Percentiles rank a stretch among this genome's conserved stretches.
Conservation (phyloP, 1,284 basidiomycete species). For the Papiliotrema laurentii region DNA sequence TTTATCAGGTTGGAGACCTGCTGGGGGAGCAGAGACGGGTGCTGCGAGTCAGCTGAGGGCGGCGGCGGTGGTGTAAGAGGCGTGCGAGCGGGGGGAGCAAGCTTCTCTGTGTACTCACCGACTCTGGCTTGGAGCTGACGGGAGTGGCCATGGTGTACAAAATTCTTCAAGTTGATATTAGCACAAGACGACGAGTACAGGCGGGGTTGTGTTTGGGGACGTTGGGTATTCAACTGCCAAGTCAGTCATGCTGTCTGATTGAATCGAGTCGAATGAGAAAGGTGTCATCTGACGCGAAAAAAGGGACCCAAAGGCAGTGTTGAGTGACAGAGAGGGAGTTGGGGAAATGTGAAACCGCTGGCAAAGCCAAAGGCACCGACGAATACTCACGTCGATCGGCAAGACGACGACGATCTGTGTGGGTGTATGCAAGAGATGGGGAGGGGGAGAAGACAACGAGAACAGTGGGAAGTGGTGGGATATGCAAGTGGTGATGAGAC, state of each 20-base stretch:
- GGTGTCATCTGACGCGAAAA: background rate
- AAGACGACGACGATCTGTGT: too few relatives aligned
- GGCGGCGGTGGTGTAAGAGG: too few relatives aligned
- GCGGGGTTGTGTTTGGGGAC: background rate
- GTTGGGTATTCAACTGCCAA: background rate
- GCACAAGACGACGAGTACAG: background rate
- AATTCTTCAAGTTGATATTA: background rate
- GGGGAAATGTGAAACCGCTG: background rate
- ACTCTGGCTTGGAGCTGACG: background rate
- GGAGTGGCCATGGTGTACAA: background rate
- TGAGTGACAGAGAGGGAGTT: background rate
- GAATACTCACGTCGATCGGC: background rate
- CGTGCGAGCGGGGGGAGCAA: background rate
- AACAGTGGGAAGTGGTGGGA: background rate
- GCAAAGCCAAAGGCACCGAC: background rate
- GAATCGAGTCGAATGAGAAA: background rate
- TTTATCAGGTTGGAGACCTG: slow-evolving; percentile 25
- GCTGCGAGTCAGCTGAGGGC: slow-evolving; percentile 10
- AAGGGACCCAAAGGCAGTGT: background rate
- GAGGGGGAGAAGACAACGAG: too few relatives aligned
- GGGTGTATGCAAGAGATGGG: too few relatives aligned
- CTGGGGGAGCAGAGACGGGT: slow-evolving; percentile 14
- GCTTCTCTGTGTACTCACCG: background rate
- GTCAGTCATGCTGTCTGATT: background rate
- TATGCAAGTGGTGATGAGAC: background rate